phyloP scores from a whole-genome alignment of 2,329 filamentous ascomycete species.

The Parastagonospora nodorum region DNA sequence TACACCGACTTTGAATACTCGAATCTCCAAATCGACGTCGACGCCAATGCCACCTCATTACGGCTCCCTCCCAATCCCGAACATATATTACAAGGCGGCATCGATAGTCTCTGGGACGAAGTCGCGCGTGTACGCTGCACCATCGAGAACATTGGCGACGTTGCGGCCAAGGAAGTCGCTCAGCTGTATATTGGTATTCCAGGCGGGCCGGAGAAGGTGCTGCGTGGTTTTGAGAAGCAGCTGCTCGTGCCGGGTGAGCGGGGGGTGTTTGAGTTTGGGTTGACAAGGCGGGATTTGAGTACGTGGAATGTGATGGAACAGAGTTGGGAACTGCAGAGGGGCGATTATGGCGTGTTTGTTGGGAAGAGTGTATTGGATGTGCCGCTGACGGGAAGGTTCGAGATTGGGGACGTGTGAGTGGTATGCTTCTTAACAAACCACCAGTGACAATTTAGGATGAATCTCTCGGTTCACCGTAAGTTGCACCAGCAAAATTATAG shows the following conservation, averaged over 20 bases:
- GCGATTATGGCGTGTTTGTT: slow-evolving; percentile 27
- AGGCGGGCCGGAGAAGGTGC: slow-evolving; percentile 62
- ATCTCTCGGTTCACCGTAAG: too few species aligned
- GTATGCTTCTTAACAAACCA: too few species aligned
- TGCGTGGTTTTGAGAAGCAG: slow-evolving; percentile 79
- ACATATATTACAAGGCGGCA: slow-evolving; percentile 21
- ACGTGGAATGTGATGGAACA: slow-evolving; percentile 78
- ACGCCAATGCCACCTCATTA: slow-evolving; percentile 59
- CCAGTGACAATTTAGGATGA: too few species aligned
- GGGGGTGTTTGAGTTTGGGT: slow-evolving; percentile 64
- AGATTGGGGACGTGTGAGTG: not conserved
- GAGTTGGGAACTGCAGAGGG: slow-evolving; percentile 68
- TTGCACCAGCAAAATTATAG: too few species aligned
- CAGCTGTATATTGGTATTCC: slow-evolving; percentile 71
- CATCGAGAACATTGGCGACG: slow-evolving; percentile 69
- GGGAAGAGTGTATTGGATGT: slow-evolving; percentile 37
- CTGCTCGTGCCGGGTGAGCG: slow-evolving; percentile 68
- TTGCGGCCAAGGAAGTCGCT: slow-evolving; percentile 70
- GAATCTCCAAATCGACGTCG: slow-evolving; percentile 56
- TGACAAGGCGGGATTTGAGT: slow-evolving; percentile 78
- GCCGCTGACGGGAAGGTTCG: slow-evolving; percentile 11
- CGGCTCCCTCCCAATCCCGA: slow-evolving; percentile 53
- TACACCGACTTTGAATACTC: slow-evolving; percentile 75
- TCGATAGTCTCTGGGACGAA: slow-evolving; percentile 63
- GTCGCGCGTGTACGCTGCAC: slow-evolving; percentile 67